phyloP scores from a whole-genome alignment of 2,329 filamentous ascomycete genomes.

The Plectosphaerella sp. region DNA sequence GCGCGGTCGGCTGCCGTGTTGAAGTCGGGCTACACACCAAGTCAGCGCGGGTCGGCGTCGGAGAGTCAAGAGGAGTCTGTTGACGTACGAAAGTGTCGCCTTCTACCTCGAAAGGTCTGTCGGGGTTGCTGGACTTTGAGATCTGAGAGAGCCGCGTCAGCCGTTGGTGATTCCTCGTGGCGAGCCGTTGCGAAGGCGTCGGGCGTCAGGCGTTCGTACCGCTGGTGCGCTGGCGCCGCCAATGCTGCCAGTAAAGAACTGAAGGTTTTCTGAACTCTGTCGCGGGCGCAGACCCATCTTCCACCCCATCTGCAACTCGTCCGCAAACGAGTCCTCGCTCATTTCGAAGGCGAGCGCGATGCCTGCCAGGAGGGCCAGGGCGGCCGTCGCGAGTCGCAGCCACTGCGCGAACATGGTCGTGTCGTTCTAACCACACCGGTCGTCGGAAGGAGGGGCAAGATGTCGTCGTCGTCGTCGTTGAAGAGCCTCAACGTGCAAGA shows the following conservation, averaged over 20 bases:
- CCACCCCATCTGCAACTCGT: slow-evolving; percentile 27
- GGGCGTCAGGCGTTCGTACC: slow-evolving; percentile 17
- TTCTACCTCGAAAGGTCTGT: slow-evolving; percentile 36
- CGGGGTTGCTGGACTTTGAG: slow-evolving; percentile 30
- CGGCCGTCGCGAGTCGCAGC: not conserved
- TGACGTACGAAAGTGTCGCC: slow-evolving; percentile 38
- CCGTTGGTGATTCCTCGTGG: not conserved
- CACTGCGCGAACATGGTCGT: not conserved
- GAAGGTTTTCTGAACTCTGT: slow-evolving; percentile 28
- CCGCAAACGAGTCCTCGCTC: slow-evolving; percentile 16
- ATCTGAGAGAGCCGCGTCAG: slow-evolving; percentile 22
- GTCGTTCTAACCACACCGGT: not conserved
- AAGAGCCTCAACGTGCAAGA: too few species aligned
- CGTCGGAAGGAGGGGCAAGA: too few species aligned
- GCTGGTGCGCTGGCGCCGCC: slow-evolving; percentile 30
- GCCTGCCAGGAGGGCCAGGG: slow-evolving; percentile 1
- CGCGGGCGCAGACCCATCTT: slow-evolving; percentile 29
- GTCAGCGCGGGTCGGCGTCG: slow-evolving; percentile 3
- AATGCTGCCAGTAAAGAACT: slow-evolving; percentile 34
- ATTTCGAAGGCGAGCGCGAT: slow-evolving; percentile 17
- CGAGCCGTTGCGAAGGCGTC: not conserved
- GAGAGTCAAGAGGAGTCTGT: not conserved
- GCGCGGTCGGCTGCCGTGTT: slow-evolving; percentile 33
- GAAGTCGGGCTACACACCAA: slow-evolving; percentile 33
- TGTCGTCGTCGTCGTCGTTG: too few species aligned